Base-by-base conservation (phyloP, 2,329 filamentous ascomycete species). In the Clarireedia homoeocarpa region DNA sequence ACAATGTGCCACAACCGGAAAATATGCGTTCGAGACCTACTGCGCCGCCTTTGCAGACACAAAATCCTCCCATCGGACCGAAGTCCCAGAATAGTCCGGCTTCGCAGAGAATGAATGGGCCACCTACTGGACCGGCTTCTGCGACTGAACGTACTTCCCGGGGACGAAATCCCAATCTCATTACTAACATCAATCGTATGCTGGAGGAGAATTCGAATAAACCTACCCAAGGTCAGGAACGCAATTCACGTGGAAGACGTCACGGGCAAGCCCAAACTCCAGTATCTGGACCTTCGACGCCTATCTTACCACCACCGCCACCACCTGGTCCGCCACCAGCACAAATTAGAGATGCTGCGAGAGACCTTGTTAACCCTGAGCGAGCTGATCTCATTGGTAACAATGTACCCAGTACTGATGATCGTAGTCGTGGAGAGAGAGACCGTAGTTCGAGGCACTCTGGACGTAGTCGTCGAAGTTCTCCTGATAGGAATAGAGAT, bases 111-210 rank as follows among this genome's bases (percentile, higher is more conserved):
- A 52, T 61, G 26, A 68, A 66, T 52, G 58, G 59, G 24, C 61
- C 67, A 23, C 67, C 69, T 36, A 70, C 68, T 10, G 69, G 68
- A 6, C 67, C 68, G 46, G 62, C 69, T 34, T 69, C 66, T n/a
- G 58, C 62, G 27, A 64, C 50, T n/a, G 67, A 70, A 45, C 64
- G 69, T 46, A 44, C 57, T 27, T 58, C 67, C 47, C 64, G 66
- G 20, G 70, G 66, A 61, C 68, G 81, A 56, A 80, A 84, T 62
- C 71, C 85, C 30, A 77, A 77, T 12, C 77, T 79, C 47, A 84
- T 86, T 58, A 82, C 84, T 62, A 82, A 71, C 59, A 80, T 76
- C 51, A 56, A 56, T 24, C 54, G 54, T 20, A 47, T 48, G 42
- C 34, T 56, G 20, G 44, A 48, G 39, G 73, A 84, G 4, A 77